Evolutionary conservation across 768 basidiomycete species (phyloP), one percentile per base, ranked within the genome.

Genomic region (Auricularia auricula-judae): DNA sequence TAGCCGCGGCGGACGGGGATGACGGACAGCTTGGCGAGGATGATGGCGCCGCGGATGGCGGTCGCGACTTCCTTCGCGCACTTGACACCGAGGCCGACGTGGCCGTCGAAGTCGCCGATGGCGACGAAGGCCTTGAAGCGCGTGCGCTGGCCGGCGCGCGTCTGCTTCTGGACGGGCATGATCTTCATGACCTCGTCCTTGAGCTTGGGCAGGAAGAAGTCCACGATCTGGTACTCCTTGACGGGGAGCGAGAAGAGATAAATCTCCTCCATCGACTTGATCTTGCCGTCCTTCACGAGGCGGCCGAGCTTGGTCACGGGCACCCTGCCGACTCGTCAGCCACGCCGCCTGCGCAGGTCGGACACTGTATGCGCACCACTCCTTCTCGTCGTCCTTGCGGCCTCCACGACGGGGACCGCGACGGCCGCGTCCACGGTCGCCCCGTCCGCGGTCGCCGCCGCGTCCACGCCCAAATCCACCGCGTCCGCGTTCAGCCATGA

Each of bases 151-250:
- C 97, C 97, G 71, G 97, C 97, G 74, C 93, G 94, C 67, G 97
- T 99, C 79, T 99, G 97, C 80, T 99, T 99, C 81, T 98, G 97
- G 64, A 99, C 97, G 70, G 97, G 97, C 88, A 94, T 94, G 76
- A 99, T 98, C 78, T 95, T 96, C 97, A 99, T 99, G 69, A 99
- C 97, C 77, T 97, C 94, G 71, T 95, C 97, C 85, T 99, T 99
- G 80, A 99, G 90, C 76, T 92, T 91, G 71, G 97, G 97, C 60
- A 98, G 86, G 92, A 99, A 98, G 77, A 89, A 87, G 82, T 99
- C 97, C 83, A 99, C 89, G 78, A 99, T 97, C 79, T 99, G 97
- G 84, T 80, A 98, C 80, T 99, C 97, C 81, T 98, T 99, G 79
- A 99, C 91, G 66, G 96, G 95, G 68, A 99, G 89, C 34, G 97